A percentile compares a stretch with the other conserved stretches of the same genome.
phyloP scores from a whole-genome alignment of 116 monocot species.

The Phalaenopsis hybrid region DNA sequence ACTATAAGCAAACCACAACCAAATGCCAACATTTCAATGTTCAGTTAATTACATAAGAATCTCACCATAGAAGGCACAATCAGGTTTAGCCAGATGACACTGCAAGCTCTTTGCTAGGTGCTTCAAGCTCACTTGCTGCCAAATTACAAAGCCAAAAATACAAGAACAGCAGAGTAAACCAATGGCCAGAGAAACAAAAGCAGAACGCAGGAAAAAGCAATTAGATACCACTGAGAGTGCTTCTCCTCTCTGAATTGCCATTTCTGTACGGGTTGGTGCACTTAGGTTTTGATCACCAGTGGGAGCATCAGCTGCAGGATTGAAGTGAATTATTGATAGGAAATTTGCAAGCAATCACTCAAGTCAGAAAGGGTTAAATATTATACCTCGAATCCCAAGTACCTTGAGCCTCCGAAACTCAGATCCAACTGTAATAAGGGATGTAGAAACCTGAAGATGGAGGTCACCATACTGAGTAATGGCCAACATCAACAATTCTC shows the following conservation, averaged over 20 bases:
- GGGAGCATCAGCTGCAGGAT: constrained; percentile 41
- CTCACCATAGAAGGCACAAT: constrained; percentile 84
- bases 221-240: constrained; percentile 69
- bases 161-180: background rate
- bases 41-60: background rate
- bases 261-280: constrained; percentile 59
- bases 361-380: background rate
- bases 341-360: background rate
- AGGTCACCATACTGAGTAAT: constrained; percentile 88
- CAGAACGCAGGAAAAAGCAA: constrained; percentile 2
- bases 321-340: constrained; percentile 1
- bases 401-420: constrained; percentile 73
- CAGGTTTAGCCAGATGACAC: constrained; percentile 93
- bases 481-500: constrained; percentile 66
- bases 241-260: constrained; percentile 85
- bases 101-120: constrained; percentile 84
- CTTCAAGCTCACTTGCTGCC: constrained; percentile 92
- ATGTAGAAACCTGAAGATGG: constrained; percentile 83
- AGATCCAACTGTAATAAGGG: constrained; percentile 76
- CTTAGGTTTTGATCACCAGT: constrained; percentile 39
- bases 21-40: background rate
- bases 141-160: constrained; percentile 3
- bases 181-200: background rate
- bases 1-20: background rate
- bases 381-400: constrained; percentile 56